These are phyloP conservation scores for Starmera stellimalicola DNA, from an alignment of 1,139 yeast genomes.

Conservation along the genomic window DNA sequence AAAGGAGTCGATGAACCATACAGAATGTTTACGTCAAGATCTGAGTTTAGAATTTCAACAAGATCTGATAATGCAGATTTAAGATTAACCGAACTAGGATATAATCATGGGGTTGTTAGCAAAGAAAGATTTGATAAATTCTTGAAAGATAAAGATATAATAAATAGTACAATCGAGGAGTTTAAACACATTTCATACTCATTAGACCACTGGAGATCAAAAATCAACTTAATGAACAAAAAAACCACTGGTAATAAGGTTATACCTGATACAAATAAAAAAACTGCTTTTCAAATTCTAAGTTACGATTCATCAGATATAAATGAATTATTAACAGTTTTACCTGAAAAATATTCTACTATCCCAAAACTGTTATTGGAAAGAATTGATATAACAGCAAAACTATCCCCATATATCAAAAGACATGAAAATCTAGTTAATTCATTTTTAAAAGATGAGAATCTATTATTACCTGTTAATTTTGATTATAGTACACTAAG, in stretches of 20 bases:
- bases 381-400: conserved; percentile 69
- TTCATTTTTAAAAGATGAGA: conserved; percentile 81
- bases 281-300: conserved; percentile 48
- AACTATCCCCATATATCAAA: conserved; percentile 70
- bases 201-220: conserved; percentile 43
- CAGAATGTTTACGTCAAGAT: conserved; percentile 94
- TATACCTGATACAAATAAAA: conserved; percentile 31
- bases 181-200: conserved; percentile 25
- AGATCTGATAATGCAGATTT: conserved; percentile 92
- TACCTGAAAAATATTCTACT: conserved; percentile 9
- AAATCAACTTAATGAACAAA: conserved; percentile 21
- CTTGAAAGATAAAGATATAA: conserved; percentile 34
- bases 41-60: conserved; percentile 84
- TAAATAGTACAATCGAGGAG: conserved; percentile 34
- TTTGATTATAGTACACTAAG: conserved; percentile 47
- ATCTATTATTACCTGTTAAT: conserved; percentile 52
- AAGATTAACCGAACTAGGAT: conserved; percentile 67
- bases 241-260: conserved; percentile 7
- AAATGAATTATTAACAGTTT: conserved; percentile 6
- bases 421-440: conserved; percentile 63
- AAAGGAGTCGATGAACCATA: conserved; percentile 97
- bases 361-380: conserved; percentile 47
- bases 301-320: conserved; percentile 32
- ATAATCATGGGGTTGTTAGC: conserved; percentile 56
- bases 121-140: conserved; percentile 48